phyloP scores from a whole-genome alignment of 78 protist genomes.

The Cyanophora paradoxa region DNA sequence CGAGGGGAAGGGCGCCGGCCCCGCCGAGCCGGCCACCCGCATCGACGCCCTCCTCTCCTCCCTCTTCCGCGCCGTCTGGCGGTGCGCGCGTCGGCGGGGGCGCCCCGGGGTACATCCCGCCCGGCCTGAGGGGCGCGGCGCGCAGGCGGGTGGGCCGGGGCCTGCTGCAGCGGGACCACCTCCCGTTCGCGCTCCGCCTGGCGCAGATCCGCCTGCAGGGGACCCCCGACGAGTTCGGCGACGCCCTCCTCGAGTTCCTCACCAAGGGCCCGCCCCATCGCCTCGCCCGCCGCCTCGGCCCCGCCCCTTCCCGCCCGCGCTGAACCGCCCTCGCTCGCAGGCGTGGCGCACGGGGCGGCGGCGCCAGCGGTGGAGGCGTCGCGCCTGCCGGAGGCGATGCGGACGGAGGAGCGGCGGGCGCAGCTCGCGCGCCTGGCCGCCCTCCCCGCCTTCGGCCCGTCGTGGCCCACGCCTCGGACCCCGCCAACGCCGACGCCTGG shows the following conservation, averaged over 20 bases:
- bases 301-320: no score
- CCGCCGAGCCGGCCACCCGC: not conserved
- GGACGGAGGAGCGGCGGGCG: not conserved
- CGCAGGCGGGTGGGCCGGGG: not conserved
- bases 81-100: no score
- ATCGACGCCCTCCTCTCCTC: not conserved
- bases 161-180: conserved; percentile 43
- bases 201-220: conserved; percentile 49
- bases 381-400: no score
- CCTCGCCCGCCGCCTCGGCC: no score
- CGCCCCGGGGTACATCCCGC: conserved; percentile 21
- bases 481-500: conserved; percentile 3
- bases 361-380: not conserved
- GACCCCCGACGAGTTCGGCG: conserved; percentile 26
- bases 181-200: conserved; percentile 77
- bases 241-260: conserved; percentile 39
- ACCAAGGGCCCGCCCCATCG: no score
- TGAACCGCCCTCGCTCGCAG: no score
- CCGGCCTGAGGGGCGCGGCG: conserved; percentile 2
- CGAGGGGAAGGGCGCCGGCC: not conserved
- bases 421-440: not conserved
- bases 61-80: not conserved
- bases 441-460: not conserved
- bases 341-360: conserved; percentile 37
- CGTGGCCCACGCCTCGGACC: not conserved